Percentiles rank a stretch among this genome's conserved stretches.
phyloP scores from a whole-genome alignment of 2,329 filamentous ascomycete species.

The Fusarium circinatum region DNA sequence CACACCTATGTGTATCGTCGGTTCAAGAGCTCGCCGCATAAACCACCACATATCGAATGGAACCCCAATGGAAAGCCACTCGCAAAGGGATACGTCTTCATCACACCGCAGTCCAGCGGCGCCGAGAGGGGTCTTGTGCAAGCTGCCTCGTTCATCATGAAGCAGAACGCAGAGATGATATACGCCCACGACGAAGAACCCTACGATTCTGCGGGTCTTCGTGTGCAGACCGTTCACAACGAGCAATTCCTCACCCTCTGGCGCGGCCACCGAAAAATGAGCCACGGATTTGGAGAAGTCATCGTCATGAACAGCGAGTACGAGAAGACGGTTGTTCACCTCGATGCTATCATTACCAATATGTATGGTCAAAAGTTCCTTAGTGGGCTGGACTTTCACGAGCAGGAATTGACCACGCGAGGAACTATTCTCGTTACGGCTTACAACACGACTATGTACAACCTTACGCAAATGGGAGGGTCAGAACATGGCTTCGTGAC shows the following conservation, averaged over 20 bases:
- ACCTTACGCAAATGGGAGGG: constrained; percentile 36
- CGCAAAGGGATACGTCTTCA: constrained; percentile 43
- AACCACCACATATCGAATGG: constrained; percentile 36
- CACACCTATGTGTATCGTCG: constrained; percentile 32
- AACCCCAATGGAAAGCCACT: constrained; percentile 27
- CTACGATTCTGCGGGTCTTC: constrained; percentile 34
- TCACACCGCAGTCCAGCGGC: constrained; percentile 34
- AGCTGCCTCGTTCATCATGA: constrained; percentile 38
- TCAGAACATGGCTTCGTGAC: constrained; percentile 21
- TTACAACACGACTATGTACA: constrained; percentile 36
- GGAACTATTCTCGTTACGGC: constrained; percentile 41
- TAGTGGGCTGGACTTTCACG: constrained; percentile 36
- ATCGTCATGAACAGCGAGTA: constrained; percentile 47
- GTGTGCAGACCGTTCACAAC: constrained; percentile 44
- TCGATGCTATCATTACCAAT: constrained; percentile 17
- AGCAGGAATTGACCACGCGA: constrained; percentile 33
- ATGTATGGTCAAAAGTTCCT: neutral
- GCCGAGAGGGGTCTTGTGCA: constrained; percentile 15
- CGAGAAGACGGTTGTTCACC: constrained; percentile 17
- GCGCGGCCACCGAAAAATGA: constrained; percentile 41
- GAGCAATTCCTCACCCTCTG: constrained; percentile 46
- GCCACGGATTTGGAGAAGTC: constrained; percentile 47
- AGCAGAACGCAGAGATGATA: constrained; percentile 45
- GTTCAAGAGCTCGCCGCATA: constrained; percentile 41
- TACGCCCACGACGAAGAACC: constrained; percentile 38